Evolutionary conservation across 805 yeast genomes (phyloP).

Genomic region (Wickerhamomyces alni): DNA sequence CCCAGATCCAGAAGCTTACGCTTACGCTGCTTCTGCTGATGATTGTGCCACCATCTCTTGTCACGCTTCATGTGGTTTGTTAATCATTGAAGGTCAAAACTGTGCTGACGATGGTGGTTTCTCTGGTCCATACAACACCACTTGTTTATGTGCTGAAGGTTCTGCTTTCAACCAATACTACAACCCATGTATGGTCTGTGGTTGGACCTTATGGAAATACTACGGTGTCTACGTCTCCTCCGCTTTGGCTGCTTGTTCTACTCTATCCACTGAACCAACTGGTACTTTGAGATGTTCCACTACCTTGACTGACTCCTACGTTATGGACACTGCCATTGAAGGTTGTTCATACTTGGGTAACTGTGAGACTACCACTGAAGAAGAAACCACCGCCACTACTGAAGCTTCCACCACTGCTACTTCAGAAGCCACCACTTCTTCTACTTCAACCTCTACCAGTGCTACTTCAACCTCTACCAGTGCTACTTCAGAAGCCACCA

Average conservation of each 20-base stretch:
- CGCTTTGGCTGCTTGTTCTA: conserved; percentile 22
- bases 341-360: conserved; percentile 6
- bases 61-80: conserved; percentile 26
- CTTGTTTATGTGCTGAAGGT: conserved; percentile 17
- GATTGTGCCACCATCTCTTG: conserved; percentile 23
- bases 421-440: not conserved
- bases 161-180: conserved; percentile 12
- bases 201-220: conserved; percentile 31
- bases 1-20: conserved; percentile 18
- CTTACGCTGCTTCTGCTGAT: conserved; percentile 18
- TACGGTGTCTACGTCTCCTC: conserved; percentile 22
- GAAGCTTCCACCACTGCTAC: not conserved
- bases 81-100: conserved; percentile 24
- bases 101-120: conserved; percentile 18
- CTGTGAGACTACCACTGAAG: conserved; percentile 1
- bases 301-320: conserved; percentile 10
- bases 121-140: conserved; percentile 11
- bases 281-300: conserved; percentile 24
- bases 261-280: conserved; percentile 24
- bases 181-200: conserved; percentile 28
- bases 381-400: not conserved
- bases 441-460: not conserved
- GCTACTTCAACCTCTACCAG: conserved; percentile 1
- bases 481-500: not conserved
- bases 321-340: conserved; percentile 4